phyloP scores from a whole-genome alignment of 2,329 filamentous ascomycete species.

The Cryphonectria carpinicola region DNA sequence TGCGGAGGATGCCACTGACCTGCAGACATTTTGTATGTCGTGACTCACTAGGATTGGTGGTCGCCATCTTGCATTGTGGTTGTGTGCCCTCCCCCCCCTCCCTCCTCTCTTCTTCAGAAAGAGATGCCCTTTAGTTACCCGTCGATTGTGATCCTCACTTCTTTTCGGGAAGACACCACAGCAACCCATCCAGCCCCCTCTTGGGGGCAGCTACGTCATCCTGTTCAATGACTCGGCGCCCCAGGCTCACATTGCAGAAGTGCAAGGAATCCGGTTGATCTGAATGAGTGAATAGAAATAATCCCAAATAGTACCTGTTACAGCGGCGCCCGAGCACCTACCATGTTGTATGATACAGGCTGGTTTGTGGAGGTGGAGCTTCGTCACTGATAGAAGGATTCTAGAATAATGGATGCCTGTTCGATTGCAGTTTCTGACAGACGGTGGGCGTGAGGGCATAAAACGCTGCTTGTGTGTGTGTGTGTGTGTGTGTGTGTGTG shows the following conservation, averaged over 20 bases:
- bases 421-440: slow-evolving; percentile 1
- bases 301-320: slow-evolving; percentile 4
- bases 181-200: not conserved
- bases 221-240: not conserved
- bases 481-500: not conserved
- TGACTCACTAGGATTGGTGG: not conserved
- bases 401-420: slow-evolving; percentile 28
- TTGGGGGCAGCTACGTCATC: slow-evolving; percentile 22
- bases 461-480: not conserved
- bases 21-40: not conserved
- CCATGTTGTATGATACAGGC: not conserved
- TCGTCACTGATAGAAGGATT: slow-evolving; percentile 25
- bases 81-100: not conserved
- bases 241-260: not conserved
- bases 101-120: not conserved
- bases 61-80: not conserved
- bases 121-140: not conserved
- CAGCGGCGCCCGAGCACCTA: slow-evolving; percentile 1
- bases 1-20: not conserved
- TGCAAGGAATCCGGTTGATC: slow-evolving; percentile 24
- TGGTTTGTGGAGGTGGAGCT: slow-evolving; percentile 25
- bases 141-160: not conserved
- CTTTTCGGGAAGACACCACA: not conserved
- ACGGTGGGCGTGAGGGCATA: slow-evolving; percentile 25
- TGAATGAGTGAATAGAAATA: slow-evolving; percentile 15